phyloP scores from a whole-genome alignment of 2,329 filamentous ascomycete species.

The Colletotrichum zoysiae region DNA sequence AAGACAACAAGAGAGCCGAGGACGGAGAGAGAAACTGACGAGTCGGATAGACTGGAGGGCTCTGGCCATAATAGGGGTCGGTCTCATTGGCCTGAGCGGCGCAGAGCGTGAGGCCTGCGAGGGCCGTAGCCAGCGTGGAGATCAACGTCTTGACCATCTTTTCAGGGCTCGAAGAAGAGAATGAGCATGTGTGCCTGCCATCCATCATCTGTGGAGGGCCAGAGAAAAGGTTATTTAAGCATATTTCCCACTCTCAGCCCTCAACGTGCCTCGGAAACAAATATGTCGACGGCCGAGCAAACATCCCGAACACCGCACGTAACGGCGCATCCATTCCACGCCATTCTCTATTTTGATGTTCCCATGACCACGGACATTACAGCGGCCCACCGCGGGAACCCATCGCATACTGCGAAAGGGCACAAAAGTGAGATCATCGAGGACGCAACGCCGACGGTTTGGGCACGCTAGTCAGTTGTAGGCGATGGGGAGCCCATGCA shows the following conservation, averaged over 20 bases:
- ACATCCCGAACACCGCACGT: background rate
- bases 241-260: too few species aligned
- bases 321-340: background rate
- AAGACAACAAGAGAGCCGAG: background rate
- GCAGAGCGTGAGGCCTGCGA: conserved; percentile 17
- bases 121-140: background rate
- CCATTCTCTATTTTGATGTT: conserved; percentile 1
- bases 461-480: conserved; percentile 11
- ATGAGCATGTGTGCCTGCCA: background rate
- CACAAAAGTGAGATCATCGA: conserved; percentile 17
- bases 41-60: conserved; percentile 46
- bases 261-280: conserved; percentile 1
- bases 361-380: conserved; percentile 8
- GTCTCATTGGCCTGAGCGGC: conserved; percentile 28
- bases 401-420: background rate
- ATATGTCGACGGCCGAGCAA: background rate
- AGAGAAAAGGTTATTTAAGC: background rate
- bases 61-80: conserved; percentile 36
- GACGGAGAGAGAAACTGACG: conserved; percentile 37
- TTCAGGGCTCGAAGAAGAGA: background rate
- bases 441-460: background rate
- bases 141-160: conserved; percentile 19
- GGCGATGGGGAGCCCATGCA: conserved; percentile 7
- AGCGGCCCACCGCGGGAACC: background rate
- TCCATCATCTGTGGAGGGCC: background rate